Base-by-base conservation (phyloP, 2,329 filamentous ascomycete genomes). In the Trichoderma hamatum region DNA sequence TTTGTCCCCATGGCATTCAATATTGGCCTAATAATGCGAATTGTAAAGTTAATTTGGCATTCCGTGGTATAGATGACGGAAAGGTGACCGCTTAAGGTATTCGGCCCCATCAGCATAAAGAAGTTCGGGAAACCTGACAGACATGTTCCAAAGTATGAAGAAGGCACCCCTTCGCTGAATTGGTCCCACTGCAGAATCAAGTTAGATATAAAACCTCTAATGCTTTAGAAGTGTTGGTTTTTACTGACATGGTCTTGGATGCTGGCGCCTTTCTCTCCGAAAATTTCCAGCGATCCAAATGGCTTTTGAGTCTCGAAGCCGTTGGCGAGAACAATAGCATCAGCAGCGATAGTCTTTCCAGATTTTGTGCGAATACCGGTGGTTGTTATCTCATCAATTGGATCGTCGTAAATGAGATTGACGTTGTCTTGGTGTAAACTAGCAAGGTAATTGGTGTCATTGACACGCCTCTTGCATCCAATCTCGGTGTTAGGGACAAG, bases 41-140 rank as follows among this genome's bases (percentile, higher is more conserved):
- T 24, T 1, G 72, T 67, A 70, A 84, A 84, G 73, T 84, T 84
- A 65, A 86, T 83, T 69, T 86, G 83, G 71, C 84, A 85, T 72
- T 86, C 84, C 0, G 81, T 81, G 0, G 83, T 82, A 72, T 83
- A 85, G 24, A 85, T 82, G 4, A 85, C 84, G 0, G 80, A 83
- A 0, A 84, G 74, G 71, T 86, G 84, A 0, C 84, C 84, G 0
- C 81, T 85, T 3, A 82, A 76, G 1, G 75, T 76, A 26, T 77
- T 77, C 2, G 75, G 82, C 0, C 75, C 75, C 74, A 76, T 74
- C 71, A 76, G 72, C 54, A 76, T 67, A 36, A 76, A 76, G 73
- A 84, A 81, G 70, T 84, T 84, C 4, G 83, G 82, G 68, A 84
- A 84, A 0, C 76, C 75, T 1, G 82, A 80, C 0, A 85, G 69